phyloP scores from a whole-genome alignment of 352 stramenopile species.

The Aphanomyces invadans region DNA sequence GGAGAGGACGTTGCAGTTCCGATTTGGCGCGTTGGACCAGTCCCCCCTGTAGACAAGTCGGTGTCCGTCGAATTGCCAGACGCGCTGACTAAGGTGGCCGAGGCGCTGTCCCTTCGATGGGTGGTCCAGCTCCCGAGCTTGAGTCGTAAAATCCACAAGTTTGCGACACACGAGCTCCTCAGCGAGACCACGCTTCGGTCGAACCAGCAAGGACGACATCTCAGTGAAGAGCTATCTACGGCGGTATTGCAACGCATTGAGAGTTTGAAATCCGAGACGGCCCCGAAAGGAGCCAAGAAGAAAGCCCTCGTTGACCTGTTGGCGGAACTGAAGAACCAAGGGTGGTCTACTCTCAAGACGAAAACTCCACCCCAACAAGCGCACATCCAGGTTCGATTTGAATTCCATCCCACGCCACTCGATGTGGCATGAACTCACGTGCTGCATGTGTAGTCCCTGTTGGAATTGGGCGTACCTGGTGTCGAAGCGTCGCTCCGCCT shows the following conservation, averaged over 20 bases:
- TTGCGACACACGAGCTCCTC: constrained; percentile 60
- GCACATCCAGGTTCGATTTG: constrained; percentile 40
- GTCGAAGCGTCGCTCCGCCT: constrained; percentile 75
- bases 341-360: constrained; percentile 67
- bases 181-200: constrained; percentile 43
- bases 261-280: constrained; percentile 43
- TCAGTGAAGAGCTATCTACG: constrained; percentile 86
- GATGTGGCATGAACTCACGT: too few species aligned
- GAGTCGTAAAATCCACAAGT: constrained; percentile 69
- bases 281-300: constrained; percentile 95
- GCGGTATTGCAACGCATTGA: constrained; percentile 95
- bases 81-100: not conserved
- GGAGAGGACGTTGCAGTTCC: constrained; percentile 26
- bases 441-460: constrained; percentile 63
- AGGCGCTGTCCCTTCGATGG: not conserved
- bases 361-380: constrained; percentile 67
- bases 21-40: not conserved
- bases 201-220: constrained; percentile 59
- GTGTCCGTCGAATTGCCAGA: not conserved
- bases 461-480: constrained; percentile 73
- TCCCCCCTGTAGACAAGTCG: not conserved
- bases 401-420: too few species aligned
- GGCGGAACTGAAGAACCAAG: constrained; percentile 76
- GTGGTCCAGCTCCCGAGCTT: constrained; percentile 45
- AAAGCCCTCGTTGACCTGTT: constrained; percentile 95